Evolutionary conservation across 2,329 filamentous ascomycete species (phyloP), one percentile per base, ranked within the genome.

Genomic region (Apiospora aurea): DNA sequence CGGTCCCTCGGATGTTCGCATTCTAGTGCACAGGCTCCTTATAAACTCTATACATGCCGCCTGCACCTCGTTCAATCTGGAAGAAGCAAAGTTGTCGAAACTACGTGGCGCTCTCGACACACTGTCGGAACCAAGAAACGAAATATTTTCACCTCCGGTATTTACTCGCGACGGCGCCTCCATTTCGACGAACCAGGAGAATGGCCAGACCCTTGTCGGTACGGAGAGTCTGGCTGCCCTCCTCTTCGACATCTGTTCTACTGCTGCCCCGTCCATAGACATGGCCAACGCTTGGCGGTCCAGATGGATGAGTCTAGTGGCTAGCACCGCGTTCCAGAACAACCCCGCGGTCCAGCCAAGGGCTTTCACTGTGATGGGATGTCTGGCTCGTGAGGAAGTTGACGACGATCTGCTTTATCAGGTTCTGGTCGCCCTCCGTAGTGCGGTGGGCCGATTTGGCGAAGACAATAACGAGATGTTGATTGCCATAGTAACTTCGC

Each of bases 321-420:
- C 91, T 21, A 93, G 91, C 77, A 93, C 91, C 13, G 91, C 91
- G 0, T 93, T 93, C 78, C 91, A 93, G 78, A 92, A 91, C 77
- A 93, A 93, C 77, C 91, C 91, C 11, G 90, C 91, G 2, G 91
- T 93, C 71, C 91, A 93, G 75, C 90, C 91, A 7, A 85, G 90
- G 26, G 91, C 91, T 1, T 93, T 93, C 76, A 88, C 90, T 1
- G 91, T 93, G 53, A 92, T 93, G 91, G 91, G 91, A 18, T 93
- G 90, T 75, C 81, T 93, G 13, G 91, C 91, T 34, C 85, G 90
- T n/a, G 91, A 93, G 77, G 91, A 93, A 78, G 91, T 93, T 1
- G 91, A 93, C 70, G 91, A 93, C 74, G 91, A 93, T 77, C 83
- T 93, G 4, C 85, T 93, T 2, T 93, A 93, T 77, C 91, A 93